Evolutionary conservation across 495 filamentous ascomycete genomes (phyloP), one percentile per base, ranked within the genome.

Genomic region (Parmelia sp.): DNA sequence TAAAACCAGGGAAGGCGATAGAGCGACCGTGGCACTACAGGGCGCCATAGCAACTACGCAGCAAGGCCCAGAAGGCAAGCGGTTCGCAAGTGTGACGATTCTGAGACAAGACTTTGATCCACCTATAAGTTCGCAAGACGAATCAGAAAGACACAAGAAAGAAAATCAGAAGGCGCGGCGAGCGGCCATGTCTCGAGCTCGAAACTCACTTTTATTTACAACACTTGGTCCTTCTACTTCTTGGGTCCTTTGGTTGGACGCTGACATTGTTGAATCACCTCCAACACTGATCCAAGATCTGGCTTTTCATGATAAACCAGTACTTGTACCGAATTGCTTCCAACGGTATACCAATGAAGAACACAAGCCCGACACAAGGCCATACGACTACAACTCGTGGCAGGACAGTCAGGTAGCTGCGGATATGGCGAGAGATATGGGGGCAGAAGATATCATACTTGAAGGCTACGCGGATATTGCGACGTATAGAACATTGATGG

Each of bases 381-480:
- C 92, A 0, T 98, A 98, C 74, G 94, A 98, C 74, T 98, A 88
- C 81, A 98, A 98, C 74, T 92, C 88, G 64, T 98, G 95, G 94
- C 83, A 91, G 66, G 94, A 98, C 71, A 92, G 88, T 69, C 78
- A 84, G 11, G 84, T 79, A 5, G 95, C 94, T 12, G 83, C 86
- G 69, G 78, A 85, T 9, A 76, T 98, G 60, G 94, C 83, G 3
- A 76, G 81, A 9, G 83, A 83, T 64, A 96, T 98, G 92, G 89
- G 81, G 0, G 81, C 82, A 8, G 94, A 97, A 65, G 94, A 98
- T 57, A 95, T 98, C 68, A 79, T 98, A 27, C 75, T 97, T 6
- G 94, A 98, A 74, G 94, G 94, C 7, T 98, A 98, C 72, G 81
- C 80, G 8, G 91, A 97, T 63, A 88, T 97, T 78, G 84, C 92